phyloP scores from a whole-genome alignment of 495 filamentous ascomycete genomes.

The Penicillium ucsense region DNA sequence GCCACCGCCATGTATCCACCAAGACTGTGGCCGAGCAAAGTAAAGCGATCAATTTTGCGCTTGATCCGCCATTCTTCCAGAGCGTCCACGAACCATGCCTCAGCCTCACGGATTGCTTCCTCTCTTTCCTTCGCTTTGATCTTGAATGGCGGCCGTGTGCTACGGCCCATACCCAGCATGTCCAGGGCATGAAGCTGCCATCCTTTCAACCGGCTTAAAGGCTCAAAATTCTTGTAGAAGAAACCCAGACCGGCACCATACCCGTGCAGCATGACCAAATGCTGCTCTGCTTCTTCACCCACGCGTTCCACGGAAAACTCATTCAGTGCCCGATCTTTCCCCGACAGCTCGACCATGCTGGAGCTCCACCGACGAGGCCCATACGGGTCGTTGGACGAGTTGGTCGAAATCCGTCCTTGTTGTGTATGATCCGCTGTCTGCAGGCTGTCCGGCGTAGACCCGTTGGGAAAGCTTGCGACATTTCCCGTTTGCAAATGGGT shows the following conservation, averaged over 20 bases:
- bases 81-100: slow-evolving; percentile 93
- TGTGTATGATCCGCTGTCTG: slow-evolving; percentile 31
- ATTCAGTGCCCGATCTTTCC: slow-evolving; percentile 80
- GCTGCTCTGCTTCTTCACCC: slow-evolving; percentile 64
- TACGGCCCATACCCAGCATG: slow-evolving; percentile 89
- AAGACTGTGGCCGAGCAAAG: slow-evolving; percentile 82
- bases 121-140: slow-evolving; percentile 73
- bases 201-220: slow-evolving; percentile 60
- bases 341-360: slow-evolving; percentile 71
- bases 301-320: slow-evolving; percentile 85
- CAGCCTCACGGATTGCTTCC: slow-evolving; percentile 79
- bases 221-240: slow-evolving; percentile 96
- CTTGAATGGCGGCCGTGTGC: slow-evolving; percentile 70
- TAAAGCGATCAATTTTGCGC: slow-evolving; percentile 85
- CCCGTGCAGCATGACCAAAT: slow-evolving; percentile 94
- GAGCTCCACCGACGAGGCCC: slow-evolving; percentile 82
- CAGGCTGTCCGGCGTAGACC: slow-evolving; percentile 29
- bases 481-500: slow-evolving; percentile 60
- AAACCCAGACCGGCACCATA: slow-evolving; percentile 94
- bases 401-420: slow-evolving; percentile 26
- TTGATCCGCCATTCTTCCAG: slow-evolving; percentile 90
- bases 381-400: slow-evolving; percentile 62
- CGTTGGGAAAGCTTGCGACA: slow-evolving; percentile 28
- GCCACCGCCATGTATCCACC: slow-evolving; percentile 91
- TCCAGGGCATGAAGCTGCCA: slow-evolving; percentile 92